These are phyloP conservation scores for Geoglossum glabrum DNA, from an alignment of 495 filamentous ascomycete species.

Conservation along the genomic window DNA sequence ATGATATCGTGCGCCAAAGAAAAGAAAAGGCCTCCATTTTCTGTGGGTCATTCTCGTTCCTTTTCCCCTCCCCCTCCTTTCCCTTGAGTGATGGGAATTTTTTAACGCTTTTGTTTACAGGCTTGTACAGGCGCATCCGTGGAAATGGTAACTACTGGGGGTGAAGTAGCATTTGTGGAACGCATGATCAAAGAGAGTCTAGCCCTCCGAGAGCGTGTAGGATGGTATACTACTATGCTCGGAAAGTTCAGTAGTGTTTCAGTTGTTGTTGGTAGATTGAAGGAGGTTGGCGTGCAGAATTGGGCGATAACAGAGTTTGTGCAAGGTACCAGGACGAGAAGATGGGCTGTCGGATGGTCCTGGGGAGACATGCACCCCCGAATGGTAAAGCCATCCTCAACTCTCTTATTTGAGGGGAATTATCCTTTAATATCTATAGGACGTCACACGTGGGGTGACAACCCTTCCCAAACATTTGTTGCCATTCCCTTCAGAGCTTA, in stretches of 20 bases:
- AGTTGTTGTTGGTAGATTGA: slow-evolving; percentile 38
- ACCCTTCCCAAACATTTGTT: slow-evolving; percentile 37
- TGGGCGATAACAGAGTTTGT: slow-evolving; percentile 68
- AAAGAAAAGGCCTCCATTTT: slow-evolving; percentile 49
- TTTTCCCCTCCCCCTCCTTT: too few relatives aligned
- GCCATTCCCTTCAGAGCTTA: slow-evolving; percentile 35
- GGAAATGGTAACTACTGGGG: slow-evolving; percentile 77
- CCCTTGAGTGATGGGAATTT: too few relatives aligned
- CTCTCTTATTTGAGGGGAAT: background rate
- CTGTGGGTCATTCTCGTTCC: slow-evolving; percentile 20
- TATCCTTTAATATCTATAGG: slow-evolving; percentile 13
- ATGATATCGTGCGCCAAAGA: slow-evolving; percentile 39
- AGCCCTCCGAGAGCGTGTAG: slow-evolving; percentile 33
- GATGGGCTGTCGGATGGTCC: slow-evolving; percentile 84
- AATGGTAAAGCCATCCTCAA: slow-evolving; percentile 22
- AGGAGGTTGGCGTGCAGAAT: slow-evolving; percentile 41
- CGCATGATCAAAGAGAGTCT: slow-evolving; percentile 60
- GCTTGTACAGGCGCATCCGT: slow-evolving; percentile 62
- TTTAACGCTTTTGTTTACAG: slow-evolving; percentile 5
- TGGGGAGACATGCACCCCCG: slow-evolving; percentile 48
- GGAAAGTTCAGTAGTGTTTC: slow-evolving; percentile 62
- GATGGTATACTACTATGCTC: slow-evolving; percentile 86
- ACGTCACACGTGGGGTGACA: slow-evolving; percentile 33
- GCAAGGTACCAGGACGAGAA: slow-evolving; percentile 57
- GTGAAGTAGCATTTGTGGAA: slow-evolving; percentile 62